phyloP scores from a whole-genome alignment of 2,329 filamentous ascomycete species.

The Xylaria sp. region DNA sequence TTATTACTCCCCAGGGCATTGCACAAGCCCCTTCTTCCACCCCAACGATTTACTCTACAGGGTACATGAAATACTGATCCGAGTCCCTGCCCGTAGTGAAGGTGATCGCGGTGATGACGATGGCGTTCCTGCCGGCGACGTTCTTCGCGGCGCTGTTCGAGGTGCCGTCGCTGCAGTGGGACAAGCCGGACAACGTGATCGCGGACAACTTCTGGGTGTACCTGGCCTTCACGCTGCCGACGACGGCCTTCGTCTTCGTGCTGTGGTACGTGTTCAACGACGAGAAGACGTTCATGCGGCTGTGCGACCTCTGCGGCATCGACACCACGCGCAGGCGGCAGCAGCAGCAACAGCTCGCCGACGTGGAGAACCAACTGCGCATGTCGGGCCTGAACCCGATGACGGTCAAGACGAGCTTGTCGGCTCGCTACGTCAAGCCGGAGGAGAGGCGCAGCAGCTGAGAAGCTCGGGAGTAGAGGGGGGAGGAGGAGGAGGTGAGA shows the following conservation, averaged over 20 bases:
- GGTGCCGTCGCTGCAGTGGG: conserved; percentile 14
- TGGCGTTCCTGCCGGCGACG: conserved; percentile 44
- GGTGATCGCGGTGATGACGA: conserved; percentile 43
- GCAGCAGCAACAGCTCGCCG: not conserved
- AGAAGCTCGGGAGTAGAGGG: no score
- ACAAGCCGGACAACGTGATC: conserved; percentile 1
- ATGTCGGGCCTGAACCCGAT: not conserved
- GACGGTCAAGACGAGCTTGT: not conserved
- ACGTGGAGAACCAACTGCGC: not conserved
- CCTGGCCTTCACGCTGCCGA: conserved; percentile 8
- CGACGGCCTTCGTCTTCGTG: conserved; percentile 8
- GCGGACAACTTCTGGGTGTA: conserved; percentile 11
- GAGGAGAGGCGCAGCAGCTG: no score
- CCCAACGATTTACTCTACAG: no score
- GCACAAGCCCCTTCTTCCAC: no score
- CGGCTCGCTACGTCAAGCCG: no score
- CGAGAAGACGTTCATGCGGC: not conserved
- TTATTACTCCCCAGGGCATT: no score
- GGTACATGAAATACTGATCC: not conserved
- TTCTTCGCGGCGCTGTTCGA: conserved; percentile 41
- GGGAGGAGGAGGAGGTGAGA: no score
- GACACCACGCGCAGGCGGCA: not conserved
- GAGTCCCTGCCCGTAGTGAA: conserved; percentile 30
- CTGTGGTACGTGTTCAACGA: conserved; percentile 11
- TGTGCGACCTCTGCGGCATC: not conserved